Percentiles rank a stretch among this genome's conserved stretches.
Evolutionary conservation across 176 grass and related monocot species (phyloP).

Genomic region (Eleusine indica): DNA sequence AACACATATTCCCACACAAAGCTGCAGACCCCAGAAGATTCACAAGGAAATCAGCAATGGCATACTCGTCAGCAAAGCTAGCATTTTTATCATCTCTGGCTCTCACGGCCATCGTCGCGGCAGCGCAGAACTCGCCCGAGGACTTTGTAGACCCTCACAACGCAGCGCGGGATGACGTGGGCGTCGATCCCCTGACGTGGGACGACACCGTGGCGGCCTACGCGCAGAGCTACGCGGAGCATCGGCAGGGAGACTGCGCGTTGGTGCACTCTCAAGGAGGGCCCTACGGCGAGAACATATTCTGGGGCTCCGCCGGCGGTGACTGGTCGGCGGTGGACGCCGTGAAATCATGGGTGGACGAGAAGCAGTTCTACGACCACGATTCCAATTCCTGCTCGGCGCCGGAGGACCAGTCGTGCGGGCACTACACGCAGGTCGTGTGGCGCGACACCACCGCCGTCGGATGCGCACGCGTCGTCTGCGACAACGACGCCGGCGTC

Average conservation of each 20-base stretch:
- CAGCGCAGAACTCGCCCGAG: background rate
- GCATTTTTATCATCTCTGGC: background rate
- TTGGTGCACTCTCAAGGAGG: background rate
- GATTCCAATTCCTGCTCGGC: background rate
- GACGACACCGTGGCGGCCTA: background rate
- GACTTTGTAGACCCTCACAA: background rate
- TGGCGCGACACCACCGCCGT: background rate
- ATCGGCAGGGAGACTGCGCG: background rate
- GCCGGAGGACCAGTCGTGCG: background rate
- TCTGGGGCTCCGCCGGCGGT: background rate
- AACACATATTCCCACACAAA: too few species aligned
- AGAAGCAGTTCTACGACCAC: background rate
- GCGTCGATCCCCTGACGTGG: background rate
- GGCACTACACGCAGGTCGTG: background rate
- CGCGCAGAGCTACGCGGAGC: background rate
- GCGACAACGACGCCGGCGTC: background rate
- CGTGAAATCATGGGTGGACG: background rate
- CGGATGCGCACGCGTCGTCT: background rate
- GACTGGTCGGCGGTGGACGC: background rate
- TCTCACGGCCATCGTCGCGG: too few species aligned
- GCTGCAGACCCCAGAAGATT: too few species aligned
- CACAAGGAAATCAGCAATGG: too few species aligned
- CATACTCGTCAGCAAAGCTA: too few species aligned
- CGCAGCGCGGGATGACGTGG: background rate
- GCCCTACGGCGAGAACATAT: background rate